Evolutionary conservation across 78 protist species (phyloP), one percentile per base, ranked within the genome.

Genomic region (Cavenderia fasciculata): DNA sequence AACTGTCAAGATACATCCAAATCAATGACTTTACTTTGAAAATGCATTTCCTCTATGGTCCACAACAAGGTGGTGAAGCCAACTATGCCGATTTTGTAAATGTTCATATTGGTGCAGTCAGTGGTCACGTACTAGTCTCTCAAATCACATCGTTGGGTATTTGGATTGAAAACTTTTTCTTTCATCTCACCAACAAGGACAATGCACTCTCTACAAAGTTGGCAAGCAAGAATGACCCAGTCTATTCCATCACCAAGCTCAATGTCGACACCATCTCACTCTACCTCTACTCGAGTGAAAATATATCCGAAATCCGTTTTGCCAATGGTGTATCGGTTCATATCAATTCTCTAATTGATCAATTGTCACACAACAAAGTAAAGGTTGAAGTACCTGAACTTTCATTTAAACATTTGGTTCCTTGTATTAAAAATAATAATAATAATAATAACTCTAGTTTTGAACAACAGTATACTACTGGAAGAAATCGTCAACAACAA

Each of bases 11-110:
- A 38, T 86, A 63, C 27, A 65, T 86, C 34, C 85, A 86, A 34
- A 86, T 86, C 78, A 74, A 86, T 43, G 84, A 74, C 46, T 74
- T 86, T 18, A 86, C 92, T 51, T 86, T 86, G 19, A 86, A 86
- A 56, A 23, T 73, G 7, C 85, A 86, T 25, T 86, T 74, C 29
- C 79, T 86, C 46, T 86, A 86, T 72, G 92, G 92, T 11, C 82
- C 84, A 11, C 72, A 69, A 57, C 79, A 82, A 0, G n/a, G 19
- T 7, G 85, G 27, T 0, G 31, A 46, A 10, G 66, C 78, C 0
- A 86, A 73, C 70, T 86, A 86, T 54, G 86, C 85, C 14, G 85
- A 73, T 41, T 74, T 86, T 65, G 62, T 74, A 0, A 51, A 74
- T 43, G 71, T 86, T 40, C 86, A 73, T 31, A 65, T 86, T 65